Conservation (phyloP, 257 asterid genomes). For the Ilex aquifolium region DNA sequence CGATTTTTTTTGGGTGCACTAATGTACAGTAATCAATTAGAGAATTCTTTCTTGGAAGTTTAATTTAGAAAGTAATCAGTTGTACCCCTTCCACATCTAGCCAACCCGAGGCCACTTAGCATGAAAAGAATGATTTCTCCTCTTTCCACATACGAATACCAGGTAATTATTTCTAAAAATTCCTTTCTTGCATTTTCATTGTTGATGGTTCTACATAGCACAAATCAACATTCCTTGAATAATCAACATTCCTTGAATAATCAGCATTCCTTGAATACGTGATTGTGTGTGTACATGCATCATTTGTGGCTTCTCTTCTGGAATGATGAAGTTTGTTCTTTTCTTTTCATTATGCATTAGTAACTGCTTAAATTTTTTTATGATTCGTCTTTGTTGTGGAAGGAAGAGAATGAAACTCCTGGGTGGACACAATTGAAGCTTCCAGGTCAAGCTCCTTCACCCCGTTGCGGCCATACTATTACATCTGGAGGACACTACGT, state of each 20-base stretch:
- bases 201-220: not conserved
- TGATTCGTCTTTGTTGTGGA: constrained; percentile 52
- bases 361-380: constrained; percentile 10
- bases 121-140: not conserved
- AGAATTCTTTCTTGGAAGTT: not conserved
- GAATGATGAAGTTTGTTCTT: not conserved
- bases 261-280: too few species aligned
- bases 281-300: not conserved
- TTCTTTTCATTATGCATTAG: not conserved
- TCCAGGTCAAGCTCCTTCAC: constrained; percentile 98
- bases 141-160: not conserved
- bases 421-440: constrained; percentile 99
- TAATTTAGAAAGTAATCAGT: not conserved
- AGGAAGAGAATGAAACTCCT: constrained; percentile 93
- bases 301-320: not conserved
- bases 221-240: not conserved
- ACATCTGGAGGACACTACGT: constrained; percentile 93
- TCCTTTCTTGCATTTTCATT: not conserved
- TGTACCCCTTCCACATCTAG: not conserved
- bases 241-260: not conserved
- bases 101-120: not conserved
- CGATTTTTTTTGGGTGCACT: not conserved
- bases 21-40: not conserved
- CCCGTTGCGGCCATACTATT: constrained; percentile 95
- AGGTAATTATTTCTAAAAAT: not conserved